These are phyloP conservation scores for Marchantia polymorpha DNA, from an alignment of 225 moss, liverwort and hornwort genomes.

Conservation along the genomic window DNA sequence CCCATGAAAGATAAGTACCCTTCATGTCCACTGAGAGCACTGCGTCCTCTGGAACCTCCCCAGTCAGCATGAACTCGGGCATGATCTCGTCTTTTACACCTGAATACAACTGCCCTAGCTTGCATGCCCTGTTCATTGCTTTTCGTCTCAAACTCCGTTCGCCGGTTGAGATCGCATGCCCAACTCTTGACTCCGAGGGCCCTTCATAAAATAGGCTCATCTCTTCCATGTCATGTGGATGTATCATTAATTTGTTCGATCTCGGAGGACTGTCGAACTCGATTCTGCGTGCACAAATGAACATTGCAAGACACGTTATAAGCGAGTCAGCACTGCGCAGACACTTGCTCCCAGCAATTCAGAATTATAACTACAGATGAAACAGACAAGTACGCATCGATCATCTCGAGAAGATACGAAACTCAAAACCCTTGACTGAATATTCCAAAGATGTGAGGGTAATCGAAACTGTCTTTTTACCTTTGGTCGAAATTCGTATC, in stretches of 20 bases:
- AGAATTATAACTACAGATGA: too few species aligned
- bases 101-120: constrained; percentile 20
- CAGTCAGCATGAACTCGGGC: constrained; percentile 10
- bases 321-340: not conserved
- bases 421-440: too few species aligned
- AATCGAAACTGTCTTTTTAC: too few species aligned
- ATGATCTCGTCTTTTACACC: constrained; percentile 20
- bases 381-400: too few species aligned
- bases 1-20: constrained; percentile 15
- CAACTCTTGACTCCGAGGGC: not conserved
- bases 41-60: constrained; percentile 10
- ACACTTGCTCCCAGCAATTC: too few species aligned
- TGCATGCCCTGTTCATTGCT: constrained; percentile 17
- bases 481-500: not conserved
- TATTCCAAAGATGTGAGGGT: too few species aligned
- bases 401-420: not conserved
- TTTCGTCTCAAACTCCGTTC: constrained; percentile 24
- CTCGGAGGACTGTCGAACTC: not conserved
- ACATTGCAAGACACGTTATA: not conserved
- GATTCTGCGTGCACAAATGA: constrained; percentile 2
- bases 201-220: not conserved
- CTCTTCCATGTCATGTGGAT: not conserved
- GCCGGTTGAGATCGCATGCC: not conserved
- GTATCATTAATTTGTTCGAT: not conserved
- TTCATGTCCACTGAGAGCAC: constrained; percentile 15